These are phyloP conservation scores for Lotus japonicus DNA, from an alignment of 306 rosid species.

Conservation along the genomic window DNA sequence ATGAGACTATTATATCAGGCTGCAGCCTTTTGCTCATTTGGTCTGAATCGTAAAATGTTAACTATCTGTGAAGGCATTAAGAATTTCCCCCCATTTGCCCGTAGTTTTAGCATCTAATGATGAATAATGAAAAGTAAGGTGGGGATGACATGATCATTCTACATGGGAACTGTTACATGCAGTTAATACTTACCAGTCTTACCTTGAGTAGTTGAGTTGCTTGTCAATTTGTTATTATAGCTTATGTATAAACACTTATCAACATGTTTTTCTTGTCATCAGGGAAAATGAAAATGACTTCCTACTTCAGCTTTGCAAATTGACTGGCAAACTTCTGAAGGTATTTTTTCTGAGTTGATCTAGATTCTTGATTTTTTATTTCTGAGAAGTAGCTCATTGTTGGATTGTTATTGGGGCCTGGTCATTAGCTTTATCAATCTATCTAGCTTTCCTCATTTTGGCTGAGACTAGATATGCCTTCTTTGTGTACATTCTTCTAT, in stretches of 20 bases:
- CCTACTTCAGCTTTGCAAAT: slow-evolving; percentile 73
- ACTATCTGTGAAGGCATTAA: background rate
- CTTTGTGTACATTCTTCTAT: background rate
- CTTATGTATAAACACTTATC: background rate
- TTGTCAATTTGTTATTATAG: background rate
- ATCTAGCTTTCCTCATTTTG: background rate
- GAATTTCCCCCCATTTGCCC: background rate
- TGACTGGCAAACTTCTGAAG: slow-evolving; percentile 72
- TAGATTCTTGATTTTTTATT: background rate
- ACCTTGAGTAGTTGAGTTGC: too few species aligned
- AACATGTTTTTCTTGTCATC: slow-evolving; percentile 16
- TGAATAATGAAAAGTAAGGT: background rate
- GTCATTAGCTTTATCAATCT: background rate
- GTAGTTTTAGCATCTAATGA: background rate
- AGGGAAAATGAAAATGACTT: slow-evolving; percentile 87
- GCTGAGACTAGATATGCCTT: background rate
- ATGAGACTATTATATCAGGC: background rate
- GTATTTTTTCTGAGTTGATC: slow-evolving; percentile 28
- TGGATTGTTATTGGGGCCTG: background rate
- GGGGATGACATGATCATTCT: background rate
- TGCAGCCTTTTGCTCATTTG: background rate
- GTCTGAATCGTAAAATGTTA: background rate
- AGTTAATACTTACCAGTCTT: background rate
- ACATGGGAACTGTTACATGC: background rate
- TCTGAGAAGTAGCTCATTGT: background rate